phyloP scores from a whole-genome alignment of 2,329 filamentous ascomycete genomes.

The Trichoderma brevicompactum region DNA sequence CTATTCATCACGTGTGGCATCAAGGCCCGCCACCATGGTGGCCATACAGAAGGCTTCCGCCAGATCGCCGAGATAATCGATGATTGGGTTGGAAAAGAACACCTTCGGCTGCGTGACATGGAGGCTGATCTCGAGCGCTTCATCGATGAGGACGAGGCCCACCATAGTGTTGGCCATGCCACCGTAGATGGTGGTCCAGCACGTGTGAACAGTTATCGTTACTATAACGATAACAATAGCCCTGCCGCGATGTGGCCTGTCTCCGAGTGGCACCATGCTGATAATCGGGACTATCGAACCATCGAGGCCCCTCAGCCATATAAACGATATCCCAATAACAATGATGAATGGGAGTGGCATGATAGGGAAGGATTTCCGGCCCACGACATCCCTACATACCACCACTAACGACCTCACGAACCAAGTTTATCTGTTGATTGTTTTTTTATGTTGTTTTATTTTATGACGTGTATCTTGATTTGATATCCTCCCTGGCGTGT shows the following conservation, averaged over 20 bases:
- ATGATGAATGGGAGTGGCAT: constrained; percentile 43
- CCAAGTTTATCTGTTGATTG: background rate
- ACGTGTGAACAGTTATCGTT: constrained; percentile 6
- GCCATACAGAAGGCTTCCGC: constrained; percentile 64
- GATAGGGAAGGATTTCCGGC: constrained; percentile 42
- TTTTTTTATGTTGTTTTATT: constrained; percentile 7
- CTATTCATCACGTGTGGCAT: constrained; percentile 66
- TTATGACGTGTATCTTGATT: constrained; percentile 1
- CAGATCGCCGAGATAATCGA: constrained; percentile 65
- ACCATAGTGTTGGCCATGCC: background rate
- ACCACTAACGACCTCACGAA: background rate
- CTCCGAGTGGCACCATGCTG: constrained; percentile 17
- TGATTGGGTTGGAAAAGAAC: constrained; percentile 61
- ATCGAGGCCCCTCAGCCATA: constrained; percentile 26
- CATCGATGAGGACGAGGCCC: constrained; percentile 35
- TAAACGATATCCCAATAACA: constrained; percentile 13
- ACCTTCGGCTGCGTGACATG: constrained; percentile 61
- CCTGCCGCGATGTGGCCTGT: constrained; percentile 17
- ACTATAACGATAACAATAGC: constrained; percentile 8
- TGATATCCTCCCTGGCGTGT: constrained; percentile 14
- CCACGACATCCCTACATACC: background rate
- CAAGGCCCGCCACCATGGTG: constrained; percentile 58
- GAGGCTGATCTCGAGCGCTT: constrained; percentile 65
- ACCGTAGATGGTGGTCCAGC: background rate
- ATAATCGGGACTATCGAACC: constrained; percentile 17